These are phyloP conservation scores for Boletus smithii DNA, from an alignment of 1,284 basidiomycete genomes.

Conservation along the genomic window DNA sequence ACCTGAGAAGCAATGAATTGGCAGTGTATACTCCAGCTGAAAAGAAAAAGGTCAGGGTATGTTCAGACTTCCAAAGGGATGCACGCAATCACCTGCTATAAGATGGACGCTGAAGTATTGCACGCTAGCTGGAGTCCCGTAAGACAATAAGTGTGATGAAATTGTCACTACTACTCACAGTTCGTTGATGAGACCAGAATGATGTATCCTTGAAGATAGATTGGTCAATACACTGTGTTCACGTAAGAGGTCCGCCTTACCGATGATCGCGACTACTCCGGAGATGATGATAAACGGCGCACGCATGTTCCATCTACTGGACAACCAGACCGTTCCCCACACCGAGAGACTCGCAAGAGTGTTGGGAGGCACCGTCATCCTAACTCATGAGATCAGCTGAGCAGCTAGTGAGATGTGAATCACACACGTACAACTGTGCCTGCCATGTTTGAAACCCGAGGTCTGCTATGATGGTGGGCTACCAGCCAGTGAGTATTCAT, in stretches of 20 bases:
- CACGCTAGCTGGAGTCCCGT: constrained; percentile 40
- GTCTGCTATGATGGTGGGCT: constrained; percentile 60
- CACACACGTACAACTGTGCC: constrained; percentile 48
- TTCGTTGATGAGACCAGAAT: constrained; percentile 53
- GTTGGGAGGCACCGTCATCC: constrained; percentile 60
- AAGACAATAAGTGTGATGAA: background rate
- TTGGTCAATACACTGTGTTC: background rate
- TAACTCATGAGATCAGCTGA: constrained; percentile 18
- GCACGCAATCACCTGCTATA: constrained; percentile 35
- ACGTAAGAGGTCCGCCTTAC: constrained; percentile 27
- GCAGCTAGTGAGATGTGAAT: background rate
- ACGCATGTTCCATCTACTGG: constrained; percentile 44
- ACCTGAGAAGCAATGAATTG: constrained; percentile 54
- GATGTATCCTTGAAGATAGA: constrained; percentile 48
- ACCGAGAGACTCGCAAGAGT: constrained; percentile 46
- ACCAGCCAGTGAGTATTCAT: constrained; percentile 1
- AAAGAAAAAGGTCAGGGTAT: background rate
- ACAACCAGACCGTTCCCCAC: constrained; percentile 49
- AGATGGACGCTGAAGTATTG: constrained; percentile 65
- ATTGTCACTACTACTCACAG: constrained; percentile 30
- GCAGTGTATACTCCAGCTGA: constrained; percentile 58
- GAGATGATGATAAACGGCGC: constrained; percentile 58
- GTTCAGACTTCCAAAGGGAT: background rate
- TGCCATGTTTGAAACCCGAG: constrained; percentile 58
- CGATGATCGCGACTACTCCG: constrained; percentile 53